Conservation (phyloP, 1,284 basidiomycete genomes). For the Pseudozyma thailandica region DNA sequence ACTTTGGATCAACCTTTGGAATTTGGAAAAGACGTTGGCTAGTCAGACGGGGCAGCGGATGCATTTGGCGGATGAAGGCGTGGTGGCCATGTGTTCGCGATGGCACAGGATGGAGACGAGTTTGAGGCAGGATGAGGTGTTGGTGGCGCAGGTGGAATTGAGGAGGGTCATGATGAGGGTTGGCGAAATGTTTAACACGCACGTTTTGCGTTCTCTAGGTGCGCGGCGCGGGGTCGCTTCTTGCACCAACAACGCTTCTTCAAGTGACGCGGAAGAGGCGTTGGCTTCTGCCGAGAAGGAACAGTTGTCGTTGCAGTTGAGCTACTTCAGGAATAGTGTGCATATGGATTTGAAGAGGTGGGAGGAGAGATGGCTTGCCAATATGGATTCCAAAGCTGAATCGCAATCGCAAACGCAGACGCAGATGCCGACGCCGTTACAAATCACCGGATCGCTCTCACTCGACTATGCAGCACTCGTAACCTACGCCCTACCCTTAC, state of each 20-base stretch:
- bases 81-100: conserved; percentile 34
- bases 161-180: conserved; percentile 36
- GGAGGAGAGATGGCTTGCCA: conserved; percentile 42
- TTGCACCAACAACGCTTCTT: not conserved
- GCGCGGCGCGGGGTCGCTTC: not conserved
- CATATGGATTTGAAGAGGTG: conserved; percentile 47
- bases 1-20: conserved; percentile 51
- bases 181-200: conserved; percentile 35
- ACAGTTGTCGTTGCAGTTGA: conserved; percentile 34
- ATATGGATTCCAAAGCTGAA: not conserved
- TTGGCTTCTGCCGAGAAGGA: conserved; percentile 15
- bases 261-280: not conserved
- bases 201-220: conserved; percentile 29
- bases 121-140: conserved; percentile 45
- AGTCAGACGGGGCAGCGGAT: conserved; percentile 49
- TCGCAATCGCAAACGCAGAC: not conserved
- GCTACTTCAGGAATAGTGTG: conserved; percentile 37
- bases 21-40: conserved; percentile 47
- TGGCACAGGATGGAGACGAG: conserved; percentile 41
- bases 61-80: conserved; percentile 47
- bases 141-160: conserved; percentile 48
- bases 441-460: conserved; percentile 30
- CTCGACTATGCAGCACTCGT: conserved; percentile 46
- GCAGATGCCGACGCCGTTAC: conserved; percentile 17
- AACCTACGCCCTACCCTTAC: conserved; percentile 43